phyloP scores from a whole-genome alignment of 257 asterid species.

The Petunia secreta region DNA sequence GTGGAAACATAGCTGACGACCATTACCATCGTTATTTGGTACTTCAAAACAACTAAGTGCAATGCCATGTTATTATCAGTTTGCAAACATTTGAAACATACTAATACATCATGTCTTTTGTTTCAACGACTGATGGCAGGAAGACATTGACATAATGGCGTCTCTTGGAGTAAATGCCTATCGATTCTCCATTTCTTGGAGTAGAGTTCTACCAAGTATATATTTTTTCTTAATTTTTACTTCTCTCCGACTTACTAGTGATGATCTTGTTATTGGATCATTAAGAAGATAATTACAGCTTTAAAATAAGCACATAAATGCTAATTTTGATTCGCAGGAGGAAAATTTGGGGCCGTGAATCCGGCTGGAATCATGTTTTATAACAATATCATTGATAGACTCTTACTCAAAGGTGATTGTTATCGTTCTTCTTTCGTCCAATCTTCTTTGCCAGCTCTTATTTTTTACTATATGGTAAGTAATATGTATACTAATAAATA shows the following conservation, averaged over 20 bases:
- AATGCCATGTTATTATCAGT: no score
- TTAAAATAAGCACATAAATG: not conserved
- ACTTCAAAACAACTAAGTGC: no score
- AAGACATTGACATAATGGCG: slow-evolving; percentile 62
- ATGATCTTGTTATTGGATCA: not conserved
- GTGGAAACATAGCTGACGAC: slow-evolving; percentile 47
- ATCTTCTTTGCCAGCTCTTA: not conserved
- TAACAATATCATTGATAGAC: slow-evolving; percentile 55
- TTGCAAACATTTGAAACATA: no score
- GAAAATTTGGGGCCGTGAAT: slow-evolving; percentile 58
- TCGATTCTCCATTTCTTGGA: slow-evolving; percentile 81
- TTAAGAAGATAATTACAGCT: not conserved
- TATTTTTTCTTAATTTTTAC: not conserved
- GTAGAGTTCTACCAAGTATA: slow-evolving; percentile 76
- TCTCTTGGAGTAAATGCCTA: slow-evolving; percentile 71
- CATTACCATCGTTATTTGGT: slow-evolving; percentile 55
- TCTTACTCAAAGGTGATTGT: slow-evolving; percentile 54
- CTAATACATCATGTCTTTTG: not conserved
- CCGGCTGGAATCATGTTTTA: slow-evolving; percentile 54
- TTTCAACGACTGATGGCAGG: slow-evolving; percentile 40
- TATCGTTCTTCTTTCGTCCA: not conserved
- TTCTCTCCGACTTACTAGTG: not conserved
- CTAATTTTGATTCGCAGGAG: slow-evolving; percentile 44
- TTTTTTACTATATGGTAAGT: no score
- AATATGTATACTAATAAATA: not conserved